Percentiles rank a stretch among this genome's conserved stretches.
Evolutionary conservation across 176 grass and related monocot genomes (phyloP).

Genomic region (Cenchrus americanus): DNA sequence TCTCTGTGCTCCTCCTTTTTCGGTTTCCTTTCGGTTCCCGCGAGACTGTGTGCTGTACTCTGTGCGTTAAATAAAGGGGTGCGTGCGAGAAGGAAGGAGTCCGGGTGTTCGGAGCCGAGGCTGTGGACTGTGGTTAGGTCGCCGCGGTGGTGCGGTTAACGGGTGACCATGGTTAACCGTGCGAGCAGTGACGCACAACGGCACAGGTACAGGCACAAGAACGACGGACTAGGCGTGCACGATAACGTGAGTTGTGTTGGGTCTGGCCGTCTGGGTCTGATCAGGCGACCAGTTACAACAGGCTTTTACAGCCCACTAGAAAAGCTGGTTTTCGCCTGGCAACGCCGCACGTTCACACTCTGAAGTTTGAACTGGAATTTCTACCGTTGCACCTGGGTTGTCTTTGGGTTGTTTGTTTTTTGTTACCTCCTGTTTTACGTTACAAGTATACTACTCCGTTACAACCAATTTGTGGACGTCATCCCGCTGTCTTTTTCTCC

Average conservation of each 20-base stretch:
- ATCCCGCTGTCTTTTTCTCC: neutral
- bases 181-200: neutral
- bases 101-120: neutral
- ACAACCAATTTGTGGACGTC: neutral
- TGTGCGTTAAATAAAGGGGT: conserved; percentile 60
- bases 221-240: neutral
- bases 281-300: neutral
- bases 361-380: neutral
- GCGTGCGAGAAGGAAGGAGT: neutral
- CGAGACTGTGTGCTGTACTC: conserved; percentile 42
- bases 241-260: neutral
- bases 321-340: neutral
- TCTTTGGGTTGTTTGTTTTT: too few species aligned
- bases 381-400: neutral
- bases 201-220: neutral
- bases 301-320: neutral
- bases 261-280: neutral
- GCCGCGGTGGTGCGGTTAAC: conserved; percentile 40
- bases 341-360: neutral
- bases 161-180: conserved; percentile 57
- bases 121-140: conserved; percentile 35
- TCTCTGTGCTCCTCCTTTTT: conserved; percentile 10
- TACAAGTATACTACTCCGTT: too few species aligned
- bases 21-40: conserved; percentile 40
- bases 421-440: neutral